phyloP scores from a whole-genome alignment of 2,329 filamentous ascomycete genomes.

The Xylariomycetidae sp. region DNA sequence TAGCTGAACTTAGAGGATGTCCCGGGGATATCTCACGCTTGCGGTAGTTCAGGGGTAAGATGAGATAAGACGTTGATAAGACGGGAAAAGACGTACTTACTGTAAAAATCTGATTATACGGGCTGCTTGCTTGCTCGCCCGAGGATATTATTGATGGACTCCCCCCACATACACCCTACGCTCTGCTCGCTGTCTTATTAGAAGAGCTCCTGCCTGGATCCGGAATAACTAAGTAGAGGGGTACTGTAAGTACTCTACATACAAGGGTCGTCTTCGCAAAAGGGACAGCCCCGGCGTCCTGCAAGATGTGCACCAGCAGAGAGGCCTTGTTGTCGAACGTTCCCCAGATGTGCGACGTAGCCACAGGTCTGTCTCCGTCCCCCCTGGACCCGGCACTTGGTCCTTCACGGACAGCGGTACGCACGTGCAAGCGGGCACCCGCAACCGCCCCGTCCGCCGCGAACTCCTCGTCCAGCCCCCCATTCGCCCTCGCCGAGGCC shows the following conservation, averaged over 20 bases:
- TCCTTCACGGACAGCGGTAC: slow-evolving; percentile 2
- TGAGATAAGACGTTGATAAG: no score
- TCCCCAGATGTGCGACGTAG: slow-evolving; percentile 1
- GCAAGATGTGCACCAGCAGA: slow-evolving; percentile 1
- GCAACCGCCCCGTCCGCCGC: neutral
- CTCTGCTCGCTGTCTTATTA: no score
- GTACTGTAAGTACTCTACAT: no score
- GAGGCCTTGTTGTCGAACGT: slow-evolving; percentile 1
- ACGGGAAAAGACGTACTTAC: no score
- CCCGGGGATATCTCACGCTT: no score
- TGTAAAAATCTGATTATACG: slow-evolving; percentile 2
- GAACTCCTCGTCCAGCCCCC: neutral
- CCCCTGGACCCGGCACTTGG: slow-evolving; percentile 1
- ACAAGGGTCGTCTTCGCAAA: slow-evolving; percentile 2
- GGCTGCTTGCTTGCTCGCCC: slow-evolving; percentile 2
- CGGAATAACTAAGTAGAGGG: no score
- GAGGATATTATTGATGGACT: neutral
- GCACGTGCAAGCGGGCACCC: slow-evolving; percentile 1
- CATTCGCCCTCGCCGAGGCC: neutral
- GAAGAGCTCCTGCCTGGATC: no score
- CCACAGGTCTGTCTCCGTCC: slow-evolving; percentile 3
- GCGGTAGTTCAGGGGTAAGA: no score
- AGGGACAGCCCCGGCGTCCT: slow-evolving; percentile 1
- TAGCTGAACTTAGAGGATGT: no score
- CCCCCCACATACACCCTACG: slow-evolving; percentile 2